Base-by-base conservation (phyloP, 23 red algal genomes). In the Pyropia haitanensis region DNA sequence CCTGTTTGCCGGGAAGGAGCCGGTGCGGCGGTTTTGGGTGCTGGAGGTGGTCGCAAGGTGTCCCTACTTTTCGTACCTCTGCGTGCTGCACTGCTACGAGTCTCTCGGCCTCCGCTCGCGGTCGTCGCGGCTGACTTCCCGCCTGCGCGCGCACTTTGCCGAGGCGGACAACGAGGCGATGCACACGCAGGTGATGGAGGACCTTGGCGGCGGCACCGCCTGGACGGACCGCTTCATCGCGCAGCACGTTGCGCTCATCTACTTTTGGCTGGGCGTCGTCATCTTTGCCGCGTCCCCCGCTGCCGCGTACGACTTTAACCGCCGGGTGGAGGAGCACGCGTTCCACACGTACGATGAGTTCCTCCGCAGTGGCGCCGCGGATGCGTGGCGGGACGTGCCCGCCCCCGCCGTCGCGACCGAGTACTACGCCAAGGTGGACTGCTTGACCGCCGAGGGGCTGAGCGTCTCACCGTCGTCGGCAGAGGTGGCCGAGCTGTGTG, bases 151-250 rank as follows among this genome's bases (percentile, higher is more conserved):
- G 23, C 77, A 81, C 53, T 81, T 81, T 49, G 54, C 53, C 4
- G 32, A 81, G 59, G 77, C 63, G 14, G 63, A 64, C 27, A 81
- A 81, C 26, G 77, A 81, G 59, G 39, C 49, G 66, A 63, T 66
- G 34, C 77, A 81, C 30, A 46, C 69, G n/a, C 60, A 59, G n/a
- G 64, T 81, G 8, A 81, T 81, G 77, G 46, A 54, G n/a, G 49
- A 13, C 3, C 58, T 81, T 20, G 77, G 77, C 24, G 77, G 77
- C 5, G 64, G 51, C 39, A 19, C 29, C 4, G 16, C 39, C 49
- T 81, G 77, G 77, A 3, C 59, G 13, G 77, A 81, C 52, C 61
- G 65, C 31, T 81, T 81, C 27, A 23, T 81, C 14, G 77, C 77
- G 6, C 26, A 71, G 34, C 77, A 81, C 51, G 29, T 71, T 2